These are phyloP conservation scores for Achaetomiella virescens DNA, from an alignment of 495 filamentous ascomycete species.

Conservation along the genomic window DNA sequence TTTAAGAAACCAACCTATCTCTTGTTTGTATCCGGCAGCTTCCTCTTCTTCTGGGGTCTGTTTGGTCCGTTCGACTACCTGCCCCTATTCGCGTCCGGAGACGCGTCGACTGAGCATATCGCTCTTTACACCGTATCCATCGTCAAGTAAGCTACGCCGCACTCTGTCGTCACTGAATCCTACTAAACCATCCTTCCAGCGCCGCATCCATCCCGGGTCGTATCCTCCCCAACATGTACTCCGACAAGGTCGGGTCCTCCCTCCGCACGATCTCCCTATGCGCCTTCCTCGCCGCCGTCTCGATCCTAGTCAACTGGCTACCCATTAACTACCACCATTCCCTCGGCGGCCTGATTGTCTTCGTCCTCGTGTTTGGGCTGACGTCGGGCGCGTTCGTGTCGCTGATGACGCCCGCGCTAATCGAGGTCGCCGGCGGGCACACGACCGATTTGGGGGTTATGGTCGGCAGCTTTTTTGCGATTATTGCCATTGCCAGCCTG, in stretches of 20 bases:
- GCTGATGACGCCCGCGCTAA: background rate
- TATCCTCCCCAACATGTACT: constrained; percentile 1
- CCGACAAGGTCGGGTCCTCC: background rate
- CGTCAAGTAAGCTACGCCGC: background rate
- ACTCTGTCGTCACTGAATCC: background rate
- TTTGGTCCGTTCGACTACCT: constrained; percentile 3
- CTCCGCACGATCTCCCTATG: background rate
- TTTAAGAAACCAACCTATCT: background rate
- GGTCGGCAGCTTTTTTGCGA: background rate
- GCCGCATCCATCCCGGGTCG: background rate
- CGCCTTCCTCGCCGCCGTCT: background rate
- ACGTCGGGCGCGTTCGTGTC: background rate
- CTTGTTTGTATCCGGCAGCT: background rate
- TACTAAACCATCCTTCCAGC: background rate
- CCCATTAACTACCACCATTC: background rate
- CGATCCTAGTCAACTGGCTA: background rate
- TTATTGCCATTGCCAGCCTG: background rate
- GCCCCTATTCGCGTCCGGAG: background rate
- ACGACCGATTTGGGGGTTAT: background rate
- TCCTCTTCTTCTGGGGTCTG: constrained; percentile 1
- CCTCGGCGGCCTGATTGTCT: background rate
- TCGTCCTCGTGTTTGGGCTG: background rate
- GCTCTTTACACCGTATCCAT: background rate
- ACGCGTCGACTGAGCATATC: background rate
- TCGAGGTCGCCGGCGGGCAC: constrained; percentile 1